Evolutionary conservation across 2,329 filamentous ascomycete genomes (phyloP), one percentile per base, ranked within the genome.

Genomic region (Phaeoacremonium minimum): DNA sequence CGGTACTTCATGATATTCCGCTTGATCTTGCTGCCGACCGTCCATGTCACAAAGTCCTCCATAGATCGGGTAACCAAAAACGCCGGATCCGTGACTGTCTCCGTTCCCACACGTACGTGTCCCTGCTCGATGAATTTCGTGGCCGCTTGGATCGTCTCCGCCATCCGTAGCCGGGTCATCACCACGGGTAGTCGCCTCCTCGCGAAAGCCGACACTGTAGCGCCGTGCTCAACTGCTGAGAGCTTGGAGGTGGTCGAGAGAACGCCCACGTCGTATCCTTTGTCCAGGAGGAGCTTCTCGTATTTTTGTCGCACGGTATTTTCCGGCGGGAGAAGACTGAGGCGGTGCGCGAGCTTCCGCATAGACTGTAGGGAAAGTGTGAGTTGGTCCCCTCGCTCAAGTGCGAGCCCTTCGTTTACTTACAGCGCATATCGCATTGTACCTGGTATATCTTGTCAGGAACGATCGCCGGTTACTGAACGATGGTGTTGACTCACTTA

Each of bases 1-100:
- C 88, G 80, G 60, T 96, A 97, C 64, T 87, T 87, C 78, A 95
- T 83, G 46, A 96, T 95, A 57, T 89, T 93, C 57, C 85, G 78
- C 83, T 95, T 95, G 61, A 97, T 90, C 85, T 96, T 96, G 63
- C 87, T 94, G 42, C 87, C 88, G 52, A 94, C 87, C 8, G 91
- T 84, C 91, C 91, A 97, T 1, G 91, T 96, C 14, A 97, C 85
- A 58, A 94, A 95, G 64, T 97, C 91, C 65, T 97, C 91, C 75
- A 95, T 87, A 43, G 80, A 86, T 46, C 90, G 74, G 26, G 87
- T 93, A 7, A 97, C 88, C 36, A 96, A 63, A 53, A 89, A 96
- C 1, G 89, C 90, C 18, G 89, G 82, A 57, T 97, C 91, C 3
- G 87, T 94, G 17, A 96, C 77, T 2, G 90, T 85, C 55, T 96